Percentiles rank a stretch among this genome's conserved stretches.
phyloP scores from a whole-genome alignment of 129 eudicot species.

The Artemisia annua region DNA sequence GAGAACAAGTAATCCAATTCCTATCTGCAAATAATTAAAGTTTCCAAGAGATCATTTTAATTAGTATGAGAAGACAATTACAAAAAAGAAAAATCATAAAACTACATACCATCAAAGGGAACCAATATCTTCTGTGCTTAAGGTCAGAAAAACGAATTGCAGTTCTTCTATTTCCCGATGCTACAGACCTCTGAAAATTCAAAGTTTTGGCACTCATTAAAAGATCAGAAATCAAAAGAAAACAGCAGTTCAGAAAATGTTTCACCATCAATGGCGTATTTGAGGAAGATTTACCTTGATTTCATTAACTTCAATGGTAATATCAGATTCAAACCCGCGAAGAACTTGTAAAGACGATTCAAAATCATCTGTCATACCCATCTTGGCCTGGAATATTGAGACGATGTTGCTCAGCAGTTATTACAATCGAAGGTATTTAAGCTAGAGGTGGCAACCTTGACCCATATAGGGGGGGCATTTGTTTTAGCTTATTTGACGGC shows the following conservation, averaged over 20 bases:
- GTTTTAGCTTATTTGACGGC: too few relatives aligned
- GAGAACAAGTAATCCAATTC: slow-evolving; percentile 80
- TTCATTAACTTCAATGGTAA: slow-evolving; percentile 87
- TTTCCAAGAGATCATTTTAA: slow-evolving; percentile 3
- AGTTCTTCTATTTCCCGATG: slow-evolving; percentile 75
- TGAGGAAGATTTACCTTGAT: slow-evolving; percentile 58
- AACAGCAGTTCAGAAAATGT: not conserved
- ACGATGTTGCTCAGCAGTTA: slow-evolving; percentile 9
- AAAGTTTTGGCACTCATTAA: not conserved
- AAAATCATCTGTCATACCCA: slow-evolving; percentile 97
- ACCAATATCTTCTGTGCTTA: slow-evolving; percentile 89
- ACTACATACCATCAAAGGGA: slow-evolving; percentile 77
- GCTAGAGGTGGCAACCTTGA: too few relatives aligned
- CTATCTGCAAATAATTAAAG: slow-evolving; percentile 57
- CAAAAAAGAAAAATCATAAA: not conserved
- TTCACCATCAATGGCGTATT: not conserved
- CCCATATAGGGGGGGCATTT: too few relatives aligned
- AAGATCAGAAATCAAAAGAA: slow-evolving; percentile 7
- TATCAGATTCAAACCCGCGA: slow-evolving; percentile 94
- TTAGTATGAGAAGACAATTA: not conserved
- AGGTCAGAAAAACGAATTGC: slow-evolving; percentile 80
- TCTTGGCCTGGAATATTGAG: slow-evolving; percentile 69
- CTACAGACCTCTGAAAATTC: slow-evolving; percentile 68
- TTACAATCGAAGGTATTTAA: not conserved
- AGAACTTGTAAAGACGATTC: slow-evolving; percentile 97